Evolutionary conservation across 192 early-diverging fungal species (phyloP), one percentile per base, ranked within the genome.

Genomic region (Pecoramyces ruminantium): DNA sequence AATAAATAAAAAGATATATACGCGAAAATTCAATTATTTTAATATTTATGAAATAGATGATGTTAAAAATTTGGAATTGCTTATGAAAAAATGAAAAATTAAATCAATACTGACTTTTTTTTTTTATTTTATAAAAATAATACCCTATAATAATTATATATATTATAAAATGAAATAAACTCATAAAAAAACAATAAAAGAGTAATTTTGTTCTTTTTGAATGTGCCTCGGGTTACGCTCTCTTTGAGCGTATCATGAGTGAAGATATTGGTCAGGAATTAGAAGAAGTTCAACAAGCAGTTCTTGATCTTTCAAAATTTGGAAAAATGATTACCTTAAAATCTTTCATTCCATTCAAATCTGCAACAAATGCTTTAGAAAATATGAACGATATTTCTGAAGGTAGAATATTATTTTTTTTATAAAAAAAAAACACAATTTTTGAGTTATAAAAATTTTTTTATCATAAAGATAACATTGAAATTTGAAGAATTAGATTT

Each of bases 361-460:
- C 88, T 85, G 96, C 98, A 39, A 95, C 93, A 34, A 93, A 99
- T 86, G 98, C 98, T 82, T 88, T 99, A 38, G 97, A 98, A 86
- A 99, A 98, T 88, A 93, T 95, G 80, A 98, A 96, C 88, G 96
- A 98, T 84, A 92, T 99, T 28, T 97, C 96, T 79, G 98, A 99
- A 92, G 98, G 95, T 95, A 85, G 30, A 81, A 29, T 51, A 80
- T 51, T 67, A 80, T 42, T 77, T 38, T 80, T 38, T 78, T 34
- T 81, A 18, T 79, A 78, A 17, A 38, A 39, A 4, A 29, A 77
- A 34, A 80, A 78, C 38, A 80, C 34, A 30, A 77, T 58, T 12
- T 84, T 38, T 12, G 78, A 34, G 3, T 34, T 34, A 6, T 6
- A 34, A 6, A 34, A 34, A n/a, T n/a, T n/a, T n/a, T n/a, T n/a